Conservation (phyloP, 2,329 filamentous ascomycete genomes). For the Moelleriella libera region DNA sequence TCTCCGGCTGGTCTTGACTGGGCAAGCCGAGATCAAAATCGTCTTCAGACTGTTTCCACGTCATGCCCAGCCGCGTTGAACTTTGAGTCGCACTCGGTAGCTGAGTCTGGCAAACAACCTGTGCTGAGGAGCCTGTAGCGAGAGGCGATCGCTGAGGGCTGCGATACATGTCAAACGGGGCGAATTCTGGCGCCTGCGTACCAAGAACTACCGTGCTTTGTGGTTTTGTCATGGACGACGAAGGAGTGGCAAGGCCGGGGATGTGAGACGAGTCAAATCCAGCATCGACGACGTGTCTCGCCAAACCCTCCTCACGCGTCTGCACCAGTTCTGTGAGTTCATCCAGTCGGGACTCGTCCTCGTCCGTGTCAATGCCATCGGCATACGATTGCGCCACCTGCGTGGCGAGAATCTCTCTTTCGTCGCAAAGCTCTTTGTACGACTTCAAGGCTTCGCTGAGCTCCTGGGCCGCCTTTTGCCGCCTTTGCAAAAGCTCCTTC, state of each 20-base stretch:
- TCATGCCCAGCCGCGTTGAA: too few relatives aligned
- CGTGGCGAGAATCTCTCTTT: conserved; percentile 30
- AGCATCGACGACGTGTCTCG: conserved; percentile 25
- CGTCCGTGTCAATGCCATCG: conserved; percentile 34
- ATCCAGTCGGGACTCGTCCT: conserved; percentile 35
- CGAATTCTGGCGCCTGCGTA: conserved; percentile 24
- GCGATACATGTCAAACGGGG: conserved; percentile 17
- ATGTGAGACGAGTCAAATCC: conserved; percentile 28
- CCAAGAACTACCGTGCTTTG: conserved; percentile 23
- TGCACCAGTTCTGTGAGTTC: conserved; percentile 30
- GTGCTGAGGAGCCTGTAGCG: conserved; percentile 21
- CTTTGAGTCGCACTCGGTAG: conserved; percentile 14
- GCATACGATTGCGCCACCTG: conserved; percentile 35
- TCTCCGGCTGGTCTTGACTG: too few relatives aligned
- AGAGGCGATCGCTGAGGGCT: conserved; percentile 17
- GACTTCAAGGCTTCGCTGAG: conserved; percentile 26
- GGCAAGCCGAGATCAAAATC: too few relatives aligned
- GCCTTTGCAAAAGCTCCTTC: conserved; percentile 30
- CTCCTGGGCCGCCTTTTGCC: conserved; percentile 28
- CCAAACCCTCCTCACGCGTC: conserved; percentile 26
- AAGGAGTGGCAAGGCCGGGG: conserved; percentile 13
- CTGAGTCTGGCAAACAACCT: conserved; percentile 40
- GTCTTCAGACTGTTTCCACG: too few relatives aligned
- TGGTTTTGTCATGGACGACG: conserved; percentile 4
- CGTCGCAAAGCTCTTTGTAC: conserved; percentile 25